Base-by-base conservation (phyloP, 768 basidiomycete species). In the Mycena olivaceomarginata region DNA sequence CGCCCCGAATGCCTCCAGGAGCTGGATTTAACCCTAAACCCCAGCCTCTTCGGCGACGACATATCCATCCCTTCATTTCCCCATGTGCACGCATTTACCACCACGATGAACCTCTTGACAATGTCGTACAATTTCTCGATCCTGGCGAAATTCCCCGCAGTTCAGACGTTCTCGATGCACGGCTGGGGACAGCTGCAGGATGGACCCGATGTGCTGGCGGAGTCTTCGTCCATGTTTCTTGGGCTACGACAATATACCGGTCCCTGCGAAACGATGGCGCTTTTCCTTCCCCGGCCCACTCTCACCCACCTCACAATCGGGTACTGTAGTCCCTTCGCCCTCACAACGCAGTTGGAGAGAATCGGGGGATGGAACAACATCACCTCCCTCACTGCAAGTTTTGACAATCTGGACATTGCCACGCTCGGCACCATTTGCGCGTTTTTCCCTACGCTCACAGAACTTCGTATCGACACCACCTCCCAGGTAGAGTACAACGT, bases 121-220 rank as follows among this genome's bases (percentile, higher is more conserved):
- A 68, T 57, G 67, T 1, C 31, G 31, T 31, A 11, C 3, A 53
- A 37, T 15, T 12, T 53, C 66, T 31, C 18, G 10, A n/a, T 64
- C 63, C 41, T 68, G 67, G 11, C 40, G n/a, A 68, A 68, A 56
- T 43, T 68, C n/a, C 67, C 67, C 20, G 22, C 37, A 39, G 15
- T 68, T 20, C 12, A 15, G 39, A 22, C 40, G 39, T 51, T 51
- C 13, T 56, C 20, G 39, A 39, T 9, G 5, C 39, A 4, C 16
- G 11, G 13, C 48, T 31, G 31, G 31, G 31, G 31, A 31, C 31
- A 31, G 31, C 7, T 53, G 48, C 22, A 31, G 46, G 15, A 51
- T 7, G 46, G 37, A 31, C 22, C 37, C 10, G 31, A 20, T 25
- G 25, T 53, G 37, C 45, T 20, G 40, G 66, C n/a, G 5, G 7